These are phyloP conservation scores for Cystobasidium ongulense DNA, from an alignment of 768 basidiomycete genomes.

Conservation along the genomic window DNA sequence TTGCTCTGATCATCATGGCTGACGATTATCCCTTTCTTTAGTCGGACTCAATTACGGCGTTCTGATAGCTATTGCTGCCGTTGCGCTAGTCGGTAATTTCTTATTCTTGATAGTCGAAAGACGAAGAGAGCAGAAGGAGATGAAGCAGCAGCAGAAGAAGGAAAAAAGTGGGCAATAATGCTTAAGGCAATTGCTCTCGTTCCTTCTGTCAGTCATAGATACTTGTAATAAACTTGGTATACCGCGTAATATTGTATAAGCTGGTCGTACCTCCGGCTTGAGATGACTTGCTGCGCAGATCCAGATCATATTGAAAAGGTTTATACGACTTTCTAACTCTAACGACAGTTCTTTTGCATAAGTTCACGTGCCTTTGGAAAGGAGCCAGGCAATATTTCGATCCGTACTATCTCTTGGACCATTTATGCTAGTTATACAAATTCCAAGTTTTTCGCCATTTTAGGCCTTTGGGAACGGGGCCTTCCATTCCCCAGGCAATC, in stretches of 20 bases:
- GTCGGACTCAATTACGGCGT: slow-evolving; percentile 44
- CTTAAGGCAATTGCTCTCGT: too few relatives aligned
- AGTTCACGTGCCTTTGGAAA: too few relatives aligned
- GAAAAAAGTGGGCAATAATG: slow-evolving; percentile 29
- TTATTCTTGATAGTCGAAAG: slow-evolving; percentile 40
- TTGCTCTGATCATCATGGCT: background rate
- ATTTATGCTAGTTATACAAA: slow-evolving; percentile 9
- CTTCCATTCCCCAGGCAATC: slow-evolving; percentile 83
- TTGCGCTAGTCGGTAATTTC: slow-evolving; percentile 39
- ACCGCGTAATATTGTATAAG: too few relatives aligned
- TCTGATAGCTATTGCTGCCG: slow-evolving; percentile 42
- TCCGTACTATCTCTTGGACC: background rate
- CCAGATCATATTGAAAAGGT: too few relatives aligned
- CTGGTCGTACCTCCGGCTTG: too few relatives aligned
- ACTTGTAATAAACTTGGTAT: background rate
- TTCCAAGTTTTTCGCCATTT: slow-evolving; percentile 39
- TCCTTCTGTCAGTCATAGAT: too few relatives aligned
- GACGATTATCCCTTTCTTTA: slow-evolving; percentile 20
- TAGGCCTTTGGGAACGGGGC: slow-evolving; percentile 53
- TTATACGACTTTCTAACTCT: background rate
- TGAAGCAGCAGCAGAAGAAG: slow-evolving; percentile 29
- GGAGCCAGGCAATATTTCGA: too few relatives aligned
- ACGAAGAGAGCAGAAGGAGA: slow-evolving; percentile 37
- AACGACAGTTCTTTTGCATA: background rate
- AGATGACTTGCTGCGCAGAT: too few relatives aligned